Evolutionary conservation across 1,284 basidiomycete species (phyloP).

Genomic region (Leccinum pachyderme): DNA sequence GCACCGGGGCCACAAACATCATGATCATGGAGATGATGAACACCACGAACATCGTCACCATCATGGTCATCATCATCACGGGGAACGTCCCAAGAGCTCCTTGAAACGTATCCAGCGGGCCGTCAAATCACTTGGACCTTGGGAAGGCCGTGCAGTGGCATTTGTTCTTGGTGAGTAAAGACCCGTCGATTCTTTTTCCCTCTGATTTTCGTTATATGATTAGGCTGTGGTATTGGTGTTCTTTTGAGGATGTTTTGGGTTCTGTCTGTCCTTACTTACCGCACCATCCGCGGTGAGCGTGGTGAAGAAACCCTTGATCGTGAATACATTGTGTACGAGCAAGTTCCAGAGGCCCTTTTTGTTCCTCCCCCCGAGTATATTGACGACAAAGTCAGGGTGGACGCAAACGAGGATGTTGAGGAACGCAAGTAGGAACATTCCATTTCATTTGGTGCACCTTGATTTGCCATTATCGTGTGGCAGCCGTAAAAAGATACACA

Average conservation of each 20-base stretch:
- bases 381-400: slow-evolving; percentile 45
- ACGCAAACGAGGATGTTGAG: slow-evolving; percentile 12
- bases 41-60: slow-evolving; percentile 26
- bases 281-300: slow-evolving; percentile 46
- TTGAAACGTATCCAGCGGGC: slow-evolving; percentile 58
- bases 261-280: slow-evolving; percentile 55
- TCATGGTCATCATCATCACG: slow-evolving; percentile 19
- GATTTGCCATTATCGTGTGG: background rate
- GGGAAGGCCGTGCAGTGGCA: slow-evolving; percentile 75
- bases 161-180: slow-evolving; percentile 68
- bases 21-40: slow-evolving; percentile 6
- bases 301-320: slow-evolving; percentile 36
- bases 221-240: slow-evolving; percentile 77
- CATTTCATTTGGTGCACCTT: background rate
- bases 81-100: slow-evolving; percentile 44
- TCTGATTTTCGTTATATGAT: slow-evolving; percentile 4
- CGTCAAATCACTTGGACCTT: slow-evolving; percentile 67
- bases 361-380: slow-evolving; percentile 52
- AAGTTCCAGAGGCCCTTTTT: slow-evolving; percentile 35
- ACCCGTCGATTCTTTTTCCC: background rate
- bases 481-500: background rate
- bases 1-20: slow-evolving; percentile 15
- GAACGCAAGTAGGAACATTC: slow-evolving; percentile 18
- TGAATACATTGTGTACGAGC: slow-evolving; percentile 39
- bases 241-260: slow-evolving; percentile 77